These are phyloP conservation scores for Prorocentrum cordatum DNA, from an alignment of 169 alveolate species.

Conservation along the genomic window DNA sequence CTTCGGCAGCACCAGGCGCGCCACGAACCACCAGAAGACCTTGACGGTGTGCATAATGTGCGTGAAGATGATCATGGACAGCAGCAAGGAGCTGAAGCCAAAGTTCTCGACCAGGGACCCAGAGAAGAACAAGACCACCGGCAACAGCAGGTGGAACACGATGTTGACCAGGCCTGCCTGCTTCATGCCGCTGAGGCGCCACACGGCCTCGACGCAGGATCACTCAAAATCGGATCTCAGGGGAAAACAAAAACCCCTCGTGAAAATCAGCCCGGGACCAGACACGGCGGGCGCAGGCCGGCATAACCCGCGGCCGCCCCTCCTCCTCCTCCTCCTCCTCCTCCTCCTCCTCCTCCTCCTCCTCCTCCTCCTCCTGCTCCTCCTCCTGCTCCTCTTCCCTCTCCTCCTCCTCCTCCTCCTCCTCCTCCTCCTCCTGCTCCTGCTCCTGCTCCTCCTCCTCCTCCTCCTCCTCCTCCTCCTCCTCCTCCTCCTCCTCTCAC, in stretches of 20 bases:
- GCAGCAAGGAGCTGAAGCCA: conserved; percentile 32
- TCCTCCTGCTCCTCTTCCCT: too few species aligned
- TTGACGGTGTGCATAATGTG: conserved; percentile 16
- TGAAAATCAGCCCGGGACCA: conserved; percentile 1
- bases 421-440: too few species aligned
- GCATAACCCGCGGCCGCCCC: too few species aligned
- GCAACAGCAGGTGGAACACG: neutral
- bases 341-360: too few species aligned
- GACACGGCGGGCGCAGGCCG: conserved; percentile 32
- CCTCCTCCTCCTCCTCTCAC: too few species aligned
- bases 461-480: too few species aligned
- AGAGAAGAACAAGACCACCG: neutral
- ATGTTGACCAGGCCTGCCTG: neutral
- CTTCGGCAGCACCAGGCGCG: conserved; percentile 15
- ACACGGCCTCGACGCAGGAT: too few species aligned
- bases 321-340: too few species aligned
- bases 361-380: too few species aligned
- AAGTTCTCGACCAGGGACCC: neutral
- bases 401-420: too few species aligned
- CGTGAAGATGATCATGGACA: conserved; percentile 31
- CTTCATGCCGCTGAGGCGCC: neutral
- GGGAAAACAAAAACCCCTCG: neutral
- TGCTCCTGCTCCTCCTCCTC: too few species aligned
- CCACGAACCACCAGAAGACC: conserved; percentile 15
- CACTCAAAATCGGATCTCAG: too few species aligned